Evolutionary conservation across 441 rosid genomes (phyloP), one percentile per base, ranked within the genome.

Genomic region (Dalechampia spathulata): DNA sequence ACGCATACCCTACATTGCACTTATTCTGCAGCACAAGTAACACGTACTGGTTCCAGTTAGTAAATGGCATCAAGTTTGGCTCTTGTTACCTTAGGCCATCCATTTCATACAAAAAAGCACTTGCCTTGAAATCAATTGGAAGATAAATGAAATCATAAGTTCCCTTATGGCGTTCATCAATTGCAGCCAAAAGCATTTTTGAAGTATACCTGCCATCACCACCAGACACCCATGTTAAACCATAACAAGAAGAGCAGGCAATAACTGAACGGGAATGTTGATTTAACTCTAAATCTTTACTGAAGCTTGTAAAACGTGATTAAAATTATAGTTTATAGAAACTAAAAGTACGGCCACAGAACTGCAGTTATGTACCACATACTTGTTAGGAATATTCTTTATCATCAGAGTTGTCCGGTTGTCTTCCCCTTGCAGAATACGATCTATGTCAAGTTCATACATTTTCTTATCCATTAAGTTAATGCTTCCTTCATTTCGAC

Each of bases 361-460:
- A 41, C 27, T 40, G 34, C 36, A 62, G 49, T 47, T 32, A 45
- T 9, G 43, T 44, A 61, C 16, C 52, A 64, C 81, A 6, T 81
- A 85, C 90, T 85, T 85, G 81, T 85, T 85, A 36, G 93, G 93
- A 65, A 85, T 85, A 50, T 83, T 85, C 85, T 83, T 85, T 61
- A 85, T 77, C 93, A 83, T 85, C 49, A 85, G 73, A 7, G 93
- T 85, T 25, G 93, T 83, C 41, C 90, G 68, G 55, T 41, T 74
- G 66, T 85, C 93, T 65, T 79, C 83, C 62, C 90, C 90, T 34
- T 42, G 70, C 43, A 67, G 34, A 59, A 85, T 78, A 68, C 75
- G 73, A 55, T 83, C 82, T 17, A 85, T 52, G 53, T 83, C 87
- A 60, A 83, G 87, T 57, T 85, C 85, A 45, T 64, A 85, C 61